These are phyloP conservation scores for Gossypium trilobum DNA, from an alignment of 441 rosid species.

Conservation along the genomic window DNA sequence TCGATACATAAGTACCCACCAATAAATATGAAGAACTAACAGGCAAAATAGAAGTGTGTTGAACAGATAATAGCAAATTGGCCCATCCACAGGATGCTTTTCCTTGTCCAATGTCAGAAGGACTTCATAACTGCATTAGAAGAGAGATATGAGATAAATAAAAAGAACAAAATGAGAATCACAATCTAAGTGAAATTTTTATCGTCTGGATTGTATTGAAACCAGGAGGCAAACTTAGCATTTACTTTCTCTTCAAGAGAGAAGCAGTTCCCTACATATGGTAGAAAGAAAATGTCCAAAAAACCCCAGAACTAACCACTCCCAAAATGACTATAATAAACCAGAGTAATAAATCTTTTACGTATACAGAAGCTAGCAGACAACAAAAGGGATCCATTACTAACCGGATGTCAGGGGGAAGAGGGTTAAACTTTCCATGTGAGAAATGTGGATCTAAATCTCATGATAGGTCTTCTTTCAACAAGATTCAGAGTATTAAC, in stretches of 20 bases:
- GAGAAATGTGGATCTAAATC: not conserved
- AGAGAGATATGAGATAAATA: not conserved
- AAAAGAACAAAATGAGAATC: not conserved
- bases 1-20: conserved; percentile 91
- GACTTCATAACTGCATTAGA: conserved; percentile 67
- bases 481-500: not conserved
- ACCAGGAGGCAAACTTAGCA: not conserved
- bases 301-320: not conserved
- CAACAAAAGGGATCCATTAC: not conserved
- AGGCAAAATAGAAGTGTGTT: conserved; percentile 73
- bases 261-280: not conserved
- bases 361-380: not conserved
- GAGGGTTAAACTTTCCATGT: conserved; percentile 1
- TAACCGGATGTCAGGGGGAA: not conserved
- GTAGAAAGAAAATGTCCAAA: not conserved
- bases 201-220: conserved; percentile 6
- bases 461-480: not conserved
- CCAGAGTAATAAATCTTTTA: not conserved
- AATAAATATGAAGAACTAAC: conserved; percentile 85
- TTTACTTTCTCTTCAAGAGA: not conserved
- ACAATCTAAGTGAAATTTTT: not conserved
- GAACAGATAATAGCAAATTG: conserved; percentile 71
- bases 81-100: conserved; percentile 61
- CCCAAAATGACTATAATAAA: not conserved
- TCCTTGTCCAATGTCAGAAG: conserved; percentile 51